Evolutionary conservation across 2,329 filamentous ascomycete species (phyloP), one percentile per base, ranked within the genome.

Genomic region (Pseudocercospora macadamiae): DNA sequence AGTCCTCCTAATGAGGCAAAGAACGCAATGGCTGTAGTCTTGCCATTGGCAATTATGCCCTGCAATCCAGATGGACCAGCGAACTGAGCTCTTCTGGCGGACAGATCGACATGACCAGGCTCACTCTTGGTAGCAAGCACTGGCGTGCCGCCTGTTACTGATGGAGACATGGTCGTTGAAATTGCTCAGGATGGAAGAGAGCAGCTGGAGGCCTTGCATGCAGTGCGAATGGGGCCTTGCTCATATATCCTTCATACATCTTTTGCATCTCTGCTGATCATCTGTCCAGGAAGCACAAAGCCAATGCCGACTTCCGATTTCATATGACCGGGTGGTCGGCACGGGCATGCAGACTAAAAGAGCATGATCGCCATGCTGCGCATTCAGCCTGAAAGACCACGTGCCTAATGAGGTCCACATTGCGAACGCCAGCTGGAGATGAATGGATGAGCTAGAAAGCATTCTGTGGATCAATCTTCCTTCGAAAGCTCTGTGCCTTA

Each of bases 1-100:
- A 82, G 68, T 49, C 81, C 81, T 66, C 80, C 80, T 26, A 83
- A 70, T 57, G 76, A 81, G 4, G 78, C 77, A 57, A 84, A 84
- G 49, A 80, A 75, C 6, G 81, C 80, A 67, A 84, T 67, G 9
- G 55, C 57, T n/a, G 64, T 61, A 6, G 65, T 67, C 42, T 64
- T 64, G 37, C 58, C 60, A 54, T 66, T 67, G n/a, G 56, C 53
- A 6, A 68, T 44, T 9, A 69, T 57, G 30, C 64, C 67, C 45
- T 66, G 65, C 39, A 65, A 23, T 34, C 67, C 66, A 23, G 56
- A 39, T 10, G 66, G 66, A 9, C 67, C 66, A 51, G 67, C 64
- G 42, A 59, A 66, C 28, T 62, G 59, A 14, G 59, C 59, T 58
- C 66, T 60, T 44, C 61, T 62, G 26, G 58, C 65, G 36, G 66